phyloP scores from a whole-genome alignment of 2,329 filamentous ascomycete species.

The Phialocephala sp. region DNA sequence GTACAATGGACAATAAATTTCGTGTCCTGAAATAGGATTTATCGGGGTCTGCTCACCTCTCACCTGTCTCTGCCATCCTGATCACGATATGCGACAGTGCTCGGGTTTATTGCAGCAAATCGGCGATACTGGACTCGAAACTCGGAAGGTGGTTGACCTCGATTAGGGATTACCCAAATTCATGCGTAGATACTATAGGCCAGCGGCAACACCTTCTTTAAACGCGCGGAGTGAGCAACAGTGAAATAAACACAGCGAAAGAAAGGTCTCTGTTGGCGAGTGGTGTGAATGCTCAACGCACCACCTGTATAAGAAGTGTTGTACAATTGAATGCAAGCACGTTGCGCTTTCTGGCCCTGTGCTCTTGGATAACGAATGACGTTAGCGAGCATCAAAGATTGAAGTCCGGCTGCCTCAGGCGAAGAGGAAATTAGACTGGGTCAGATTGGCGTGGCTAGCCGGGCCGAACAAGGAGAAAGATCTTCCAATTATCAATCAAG shows the following conservation, averaged over 20 bases:
- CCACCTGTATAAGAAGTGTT: constrained; percentile 3
- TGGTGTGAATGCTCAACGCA: constrained; percentile 5
- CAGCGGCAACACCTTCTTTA: background rate
- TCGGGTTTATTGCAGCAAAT: constrained; percentile 10
- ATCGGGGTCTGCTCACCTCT: constrained; percentile 18
- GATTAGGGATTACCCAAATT: constrained; percentile 5
- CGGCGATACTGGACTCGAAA: constrained; percentile 9
- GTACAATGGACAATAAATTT: background rate
- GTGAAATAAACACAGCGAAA: background rate
- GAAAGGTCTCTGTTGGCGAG: background rate
- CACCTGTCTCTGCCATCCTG: constrained; percentile 17
- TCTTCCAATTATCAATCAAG: constrained; percentile 2
- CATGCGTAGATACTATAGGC: constrained; percentile 14
- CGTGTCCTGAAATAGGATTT: background rate
- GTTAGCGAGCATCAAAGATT: constrained; percentile 1
- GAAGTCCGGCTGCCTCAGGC: background rate
- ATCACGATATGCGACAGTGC: background rate
- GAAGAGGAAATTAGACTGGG: background rate
- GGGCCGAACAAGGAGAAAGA: background rate
- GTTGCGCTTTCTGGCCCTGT: constrained; percentile 7
- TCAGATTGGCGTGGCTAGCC: background rate
- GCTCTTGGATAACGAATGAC: background rate
- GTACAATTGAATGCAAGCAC: constrained; percentile 10
- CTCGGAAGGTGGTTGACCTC: constrained; percentile 12
- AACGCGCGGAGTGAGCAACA: background rate